These are phyloP conservation scores for Sungouiozyma intestinalis DNA, from an alignment of 805 yeast genomes.

Conservation along the genomic window DNA sequence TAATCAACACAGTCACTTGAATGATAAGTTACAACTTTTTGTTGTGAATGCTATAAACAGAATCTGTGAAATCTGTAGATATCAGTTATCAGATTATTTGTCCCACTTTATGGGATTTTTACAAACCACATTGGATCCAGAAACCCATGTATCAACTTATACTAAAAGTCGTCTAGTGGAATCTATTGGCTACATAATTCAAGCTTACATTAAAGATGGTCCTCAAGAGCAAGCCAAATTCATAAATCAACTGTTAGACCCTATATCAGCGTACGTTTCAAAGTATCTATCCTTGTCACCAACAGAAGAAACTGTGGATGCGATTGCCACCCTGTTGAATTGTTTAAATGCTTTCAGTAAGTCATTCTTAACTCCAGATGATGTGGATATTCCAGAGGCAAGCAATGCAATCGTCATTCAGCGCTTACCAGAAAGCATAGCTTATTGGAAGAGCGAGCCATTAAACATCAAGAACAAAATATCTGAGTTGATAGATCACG, in stretches of 20 bases:
- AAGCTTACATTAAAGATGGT: constrained; percentile 34
- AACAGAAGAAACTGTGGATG: constrained; percentile 30
- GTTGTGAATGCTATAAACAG: constrained; percentile 20
- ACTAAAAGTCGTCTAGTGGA: constrained; percentile 45
- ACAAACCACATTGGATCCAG: constrained; percentile 24
- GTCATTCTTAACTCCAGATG: constrained; percentile 51
- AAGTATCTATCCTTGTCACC: constrained; percentile 6
- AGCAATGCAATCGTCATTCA: constrained; percentile 18
- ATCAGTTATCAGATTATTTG: constrained; percentile 17
- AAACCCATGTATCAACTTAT: constrained; percentile 19
- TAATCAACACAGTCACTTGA: constrained; percentile 3
- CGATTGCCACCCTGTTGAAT: constrained; percentile 44
- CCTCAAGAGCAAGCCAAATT: constrained; percentile 36
- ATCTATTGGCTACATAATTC: constrained; percentile 54
- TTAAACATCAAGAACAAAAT: constrained; percentile 34
- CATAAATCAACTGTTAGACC: constrained; percentile 26
- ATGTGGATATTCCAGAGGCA: constrained; percentile 23
- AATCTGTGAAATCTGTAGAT: constrained; percentile 24
- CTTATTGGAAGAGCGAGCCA: constrained; percentile 44
- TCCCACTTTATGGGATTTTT: constrained; percentile 23
- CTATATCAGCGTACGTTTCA: constrained; percentile 20
- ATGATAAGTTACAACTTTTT: constrained; percentile 23
- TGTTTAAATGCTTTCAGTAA: constrained; percentile 65
- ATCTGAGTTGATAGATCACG: constrained; percentile 34
- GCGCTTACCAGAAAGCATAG: constrained; percentile 19